Evolutionary conservation across 805 yeast genomes (phyloP), one percentile per base, ranked within the genome.

Genomic region (Wickerhamiella kurtzmanii): DNA sequence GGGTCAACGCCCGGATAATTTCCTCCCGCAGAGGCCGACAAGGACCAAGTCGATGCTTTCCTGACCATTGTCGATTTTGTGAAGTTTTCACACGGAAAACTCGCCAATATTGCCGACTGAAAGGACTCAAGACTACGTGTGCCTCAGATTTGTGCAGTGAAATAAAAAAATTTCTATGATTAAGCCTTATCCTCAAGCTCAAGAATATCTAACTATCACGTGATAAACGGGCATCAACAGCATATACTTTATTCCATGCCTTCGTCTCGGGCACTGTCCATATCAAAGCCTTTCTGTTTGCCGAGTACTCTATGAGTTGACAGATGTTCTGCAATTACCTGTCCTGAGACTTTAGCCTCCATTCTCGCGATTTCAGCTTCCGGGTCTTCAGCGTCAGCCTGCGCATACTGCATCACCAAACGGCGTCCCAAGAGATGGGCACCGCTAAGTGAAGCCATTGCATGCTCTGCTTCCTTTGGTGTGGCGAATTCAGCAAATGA

Each of bases 391-490:
- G 88, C 75, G 45, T 81, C 95, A 50, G 74, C 76, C 59, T 85
- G 81, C 15, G 97, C 98, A 59, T 75, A 88, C 61, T 89, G 94
- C 80, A 92, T 79, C 11, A 89, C 95, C 54, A 92, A 71, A 54
- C 96, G 75, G 68, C 98, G 82, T 32, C 98, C 98, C 44, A 92
- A 73, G 67, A 92, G 80, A 73, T 92, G 98, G 2, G 94, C 96
- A 50, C 98, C 98, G 61, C 80, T 82, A 53, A 92, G 74, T 61
- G 88, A 89, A 56, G 81, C 80, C 89, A 92, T 82, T 13, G 97
- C 98, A 60, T 72, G 77, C 61, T 82, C 95, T 1, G 98, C 96
- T 64, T 92, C 98, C 63, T 85, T 79, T 19, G 84, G 73, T 37
- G 92, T 69, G 9, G 82, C 70, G 61, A 82, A 92, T 66, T 92